Percentiles rank a stretch among this genome's conserved stretches.
Evolutionary conservation across 441 rosid genomes (phyloP).

Genomic region (Daphne laureola): DNA sequence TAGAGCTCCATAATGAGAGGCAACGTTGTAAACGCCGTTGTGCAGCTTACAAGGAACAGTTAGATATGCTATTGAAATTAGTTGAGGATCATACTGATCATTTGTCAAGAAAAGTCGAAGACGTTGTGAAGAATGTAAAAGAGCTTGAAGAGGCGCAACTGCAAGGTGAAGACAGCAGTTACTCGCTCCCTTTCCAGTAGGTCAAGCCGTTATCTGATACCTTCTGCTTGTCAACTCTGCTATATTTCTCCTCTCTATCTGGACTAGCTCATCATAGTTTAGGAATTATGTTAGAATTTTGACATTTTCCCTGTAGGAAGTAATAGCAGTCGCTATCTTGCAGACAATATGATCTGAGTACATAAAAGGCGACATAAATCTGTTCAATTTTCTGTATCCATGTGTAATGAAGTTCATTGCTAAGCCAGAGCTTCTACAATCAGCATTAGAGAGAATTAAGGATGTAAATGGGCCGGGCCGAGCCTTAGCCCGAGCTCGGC

Average conservation of each 20-base stretch:
- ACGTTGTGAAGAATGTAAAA: conserved; percentile 31
- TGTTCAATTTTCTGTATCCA: no score
- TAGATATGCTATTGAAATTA: conserved; percentile 24
- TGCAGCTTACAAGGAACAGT: conserved; percentile 35
- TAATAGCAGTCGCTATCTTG: no score
- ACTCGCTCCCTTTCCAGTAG: not conserved
- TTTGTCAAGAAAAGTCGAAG: conserved; percentile 34
- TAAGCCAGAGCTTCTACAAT: no score
- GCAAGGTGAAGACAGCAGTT: conserved; percentile 21
- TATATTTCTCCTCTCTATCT: not conserved
- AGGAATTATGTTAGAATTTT: not conserved
- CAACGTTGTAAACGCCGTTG: conserved; percentile 35
- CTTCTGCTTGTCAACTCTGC: conserved; percentile 3
- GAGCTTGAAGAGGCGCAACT: conserved; percentile 29
- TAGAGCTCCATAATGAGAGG: conserved; percentile 40
- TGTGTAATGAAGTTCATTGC: no score
- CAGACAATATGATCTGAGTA: no score
- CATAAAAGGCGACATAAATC: no score
- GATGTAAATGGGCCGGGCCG: no score
- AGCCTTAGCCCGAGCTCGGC: no score
- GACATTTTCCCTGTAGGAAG: no score
- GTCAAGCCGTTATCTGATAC: conserved; percentile 1
- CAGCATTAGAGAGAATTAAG: no score
- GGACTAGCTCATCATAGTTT: not conserved
- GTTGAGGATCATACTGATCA: conserved; percentile 42